Conservation (phyloP, 495 filamentous ascomycete genomes). For the Friedmanniomyces simplex region DNA sequence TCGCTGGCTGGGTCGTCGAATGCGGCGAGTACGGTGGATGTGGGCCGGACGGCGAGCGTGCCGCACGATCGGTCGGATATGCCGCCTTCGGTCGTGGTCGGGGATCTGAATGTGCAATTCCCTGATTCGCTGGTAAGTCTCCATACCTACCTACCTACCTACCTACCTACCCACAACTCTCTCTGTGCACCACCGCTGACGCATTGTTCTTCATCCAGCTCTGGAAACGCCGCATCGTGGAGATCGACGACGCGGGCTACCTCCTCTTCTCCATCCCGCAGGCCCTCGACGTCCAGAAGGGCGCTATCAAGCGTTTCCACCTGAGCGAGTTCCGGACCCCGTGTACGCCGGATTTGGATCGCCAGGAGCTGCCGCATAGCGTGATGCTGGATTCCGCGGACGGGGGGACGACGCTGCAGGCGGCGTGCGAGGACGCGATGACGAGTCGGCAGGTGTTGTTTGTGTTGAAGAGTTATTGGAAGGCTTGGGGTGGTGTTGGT, state of each 20-base stretch:
- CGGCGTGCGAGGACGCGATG: slow-evolving; percentile 62
- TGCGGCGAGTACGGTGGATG: neutral
- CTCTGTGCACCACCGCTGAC: neutral
- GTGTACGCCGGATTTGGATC: slow-evolving; percentile 73
- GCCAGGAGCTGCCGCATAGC: slow-evolving; percentile 79
- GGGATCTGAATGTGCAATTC: slow-evolving; percentile 89
- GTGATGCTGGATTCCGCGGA: slow-evolving; percentile 71
- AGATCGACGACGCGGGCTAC: slow-evolving; percentile 65
- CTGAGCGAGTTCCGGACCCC: slow-evolving; percentile 69
- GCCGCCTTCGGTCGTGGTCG: slow-evolving; percentile 47
- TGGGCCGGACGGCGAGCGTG: neutral
- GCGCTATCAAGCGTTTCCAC: slow-evolving; percentile 64
- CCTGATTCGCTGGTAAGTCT: slow-evolving; percentile 61
- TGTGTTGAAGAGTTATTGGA: slow-evolving; percentile 15
- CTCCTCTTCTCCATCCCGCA: slow-evolving; percentile 45
- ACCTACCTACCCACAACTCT: neutral
- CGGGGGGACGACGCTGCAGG: slow-evolving; percentile 65
- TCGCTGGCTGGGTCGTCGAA: neutral
- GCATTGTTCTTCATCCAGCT: slow-evolving; percentile 37
- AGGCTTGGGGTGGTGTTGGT: slow-evolving; percentile 5
- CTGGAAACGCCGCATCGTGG: slow-evolving; percentile 81
- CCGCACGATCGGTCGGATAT: slow-evolving; percentile 8
- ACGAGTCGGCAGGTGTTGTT: slow-evolving; percentile 13
- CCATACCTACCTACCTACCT: neutral
- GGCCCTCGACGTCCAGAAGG: slow-evolving; percentile 19